Evolutionary conservation across 176 grass and related monocot genomes (phyloP).

Genomic region (Saccharum officinarum): DNA sequence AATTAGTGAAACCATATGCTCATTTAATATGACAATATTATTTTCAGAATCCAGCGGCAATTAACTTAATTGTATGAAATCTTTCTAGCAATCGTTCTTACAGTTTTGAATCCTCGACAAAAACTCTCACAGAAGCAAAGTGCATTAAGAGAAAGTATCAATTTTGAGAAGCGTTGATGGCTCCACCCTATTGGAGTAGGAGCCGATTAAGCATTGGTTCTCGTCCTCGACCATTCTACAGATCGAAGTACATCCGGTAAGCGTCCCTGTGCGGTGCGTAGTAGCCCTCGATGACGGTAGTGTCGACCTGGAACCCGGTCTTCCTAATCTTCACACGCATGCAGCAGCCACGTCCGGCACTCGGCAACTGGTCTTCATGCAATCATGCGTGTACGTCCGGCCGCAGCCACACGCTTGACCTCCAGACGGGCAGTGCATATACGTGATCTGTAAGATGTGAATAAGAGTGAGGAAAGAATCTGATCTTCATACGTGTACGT

Average conservation of each 20-base stretch:
- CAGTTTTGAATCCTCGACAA: neutral
- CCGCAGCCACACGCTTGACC: too few relatives aligned
- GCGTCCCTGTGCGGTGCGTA: constrained; percentile 74
- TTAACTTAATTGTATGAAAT: too few relatives aligned
- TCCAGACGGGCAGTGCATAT: too few relatives aligned
- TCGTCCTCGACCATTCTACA: constrained; percentile 8
- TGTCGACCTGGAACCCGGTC: constrained; percentile 70
- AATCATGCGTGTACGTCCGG: too few relatives aligned
- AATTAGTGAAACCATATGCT: neutral
- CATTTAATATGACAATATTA: neutral
- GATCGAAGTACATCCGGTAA: constrained; percentile 84
- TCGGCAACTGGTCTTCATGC: too few relatives aligned
- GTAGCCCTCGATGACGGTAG: constrained; percentile 57
- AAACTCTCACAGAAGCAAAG: neutral
- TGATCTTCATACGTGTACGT: too few relatives aligned
- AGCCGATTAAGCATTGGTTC: neutral
- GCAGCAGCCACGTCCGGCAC: too few relatives aligned
- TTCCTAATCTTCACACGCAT: constrained; percentile 21
- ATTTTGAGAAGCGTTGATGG: neutral
- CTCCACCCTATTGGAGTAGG: neutral
- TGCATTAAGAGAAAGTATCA: neutral
- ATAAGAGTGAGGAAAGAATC: too few relatives aligned
- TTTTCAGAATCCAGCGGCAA: neutral
- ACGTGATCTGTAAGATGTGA: too few relatives aligned
- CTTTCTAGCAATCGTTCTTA: neutral